Percentiles rank a stretch among this genome's conserved stretches.
phyloP scores from a whole-genome alignment of 140 eudicot species.

The Erigeron philadelphicus region DNA sequence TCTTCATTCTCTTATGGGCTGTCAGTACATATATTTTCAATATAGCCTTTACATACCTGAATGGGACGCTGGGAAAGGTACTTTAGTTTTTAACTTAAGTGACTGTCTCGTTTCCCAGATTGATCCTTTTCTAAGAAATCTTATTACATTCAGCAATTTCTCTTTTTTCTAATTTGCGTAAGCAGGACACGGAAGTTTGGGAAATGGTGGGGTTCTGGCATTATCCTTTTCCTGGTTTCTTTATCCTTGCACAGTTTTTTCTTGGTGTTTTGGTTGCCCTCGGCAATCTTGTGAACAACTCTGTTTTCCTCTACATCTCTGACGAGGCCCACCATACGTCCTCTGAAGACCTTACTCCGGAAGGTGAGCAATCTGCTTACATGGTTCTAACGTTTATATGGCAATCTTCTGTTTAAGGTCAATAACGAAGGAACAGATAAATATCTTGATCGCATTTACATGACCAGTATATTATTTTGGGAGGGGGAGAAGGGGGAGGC shows the following conservation, averaged over 20 bases:
- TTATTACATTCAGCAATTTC: constrained; percentile 14
- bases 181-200: constrained; percentile 87
- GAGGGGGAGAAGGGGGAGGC: too few relatives aligned
- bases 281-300: constrained; percentile 88
- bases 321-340: constrained; percentile 51
- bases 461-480: background rate
- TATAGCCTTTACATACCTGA: constrained; percentile 66
- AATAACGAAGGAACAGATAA: background rate
- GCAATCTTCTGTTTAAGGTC: background rate
- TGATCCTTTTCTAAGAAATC: background rate
- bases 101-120: background rate
- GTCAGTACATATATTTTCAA: constrained; percentile 81
- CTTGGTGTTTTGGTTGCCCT: constrained; percentile 92
- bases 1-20: constrained; percentile 97
- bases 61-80: constrained; percentile 78
- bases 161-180: constrained; percentile 10
- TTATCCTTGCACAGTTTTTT: constrained; percentile 86
- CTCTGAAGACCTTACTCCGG: constrained; percentile 40
- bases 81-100: background rate
- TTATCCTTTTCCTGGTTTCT: constrained; percentile 84
- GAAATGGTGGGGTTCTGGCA: constrained; percentile 98
- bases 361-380: constrained; percentile 48
- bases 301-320: constrained; percentile 78
- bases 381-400: background rate
- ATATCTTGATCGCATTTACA: background rate